A percentile compares a stretch with the other conserved stretches of the same genome.
Conservation (phyloP, 495 filamentous ascomycete genomes). For the Diplogelasinospora grovesii region DNA sequence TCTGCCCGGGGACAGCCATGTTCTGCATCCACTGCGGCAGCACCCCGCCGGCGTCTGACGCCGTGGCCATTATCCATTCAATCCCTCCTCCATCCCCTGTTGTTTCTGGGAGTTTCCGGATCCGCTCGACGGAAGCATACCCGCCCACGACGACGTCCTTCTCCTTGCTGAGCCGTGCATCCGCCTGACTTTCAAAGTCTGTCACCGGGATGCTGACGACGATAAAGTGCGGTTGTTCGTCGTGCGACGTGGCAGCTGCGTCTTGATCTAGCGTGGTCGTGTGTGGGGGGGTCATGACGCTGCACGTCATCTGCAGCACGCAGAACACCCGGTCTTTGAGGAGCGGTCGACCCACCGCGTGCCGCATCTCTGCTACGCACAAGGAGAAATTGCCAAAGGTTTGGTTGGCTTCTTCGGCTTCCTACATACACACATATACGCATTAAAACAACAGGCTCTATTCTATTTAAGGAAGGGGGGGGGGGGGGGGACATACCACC, state of each 20-base stretch:
- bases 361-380: constrained; percentile 43
- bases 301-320: constrained; percentile 40
- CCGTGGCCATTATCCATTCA: constrained; percentile 65
- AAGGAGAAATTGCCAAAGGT: constrained; percentile 47
- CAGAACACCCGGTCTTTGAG: constrained; percentile 52
- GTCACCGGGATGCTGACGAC: constrained; percentile 50
- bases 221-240: constrained; percentile 38
- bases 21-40: constrained; percentile 65
- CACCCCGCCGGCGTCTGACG: constrained; percentile 59
- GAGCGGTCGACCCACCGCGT: constrained; percentile 41
- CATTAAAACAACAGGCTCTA: constrained; percentile 14
- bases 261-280: not conserved
- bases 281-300: constrained; percentile 6
- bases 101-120: constrained; percentile 27
- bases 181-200: constrained; percentile 25
- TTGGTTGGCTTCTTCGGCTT: constrained; percentile 29
- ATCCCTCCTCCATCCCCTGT: constrained; percentile 25
- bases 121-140: constrained; percentile 58
- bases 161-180: constrained; percentile 27
- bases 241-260: not conserved
- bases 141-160: constrained; percentile 43
- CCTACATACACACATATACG: too few species aligned
- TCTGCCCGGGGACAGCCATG: constrained; percentile 53
- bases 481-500: constrained; percentile 1
- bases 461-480: not conserved